These are phyloP conservation scores for Dactylellina leptospora DNA, from an alignment of 2,329 filamentous ascomycete genomes.

Conservation along the genomic window DNA sequence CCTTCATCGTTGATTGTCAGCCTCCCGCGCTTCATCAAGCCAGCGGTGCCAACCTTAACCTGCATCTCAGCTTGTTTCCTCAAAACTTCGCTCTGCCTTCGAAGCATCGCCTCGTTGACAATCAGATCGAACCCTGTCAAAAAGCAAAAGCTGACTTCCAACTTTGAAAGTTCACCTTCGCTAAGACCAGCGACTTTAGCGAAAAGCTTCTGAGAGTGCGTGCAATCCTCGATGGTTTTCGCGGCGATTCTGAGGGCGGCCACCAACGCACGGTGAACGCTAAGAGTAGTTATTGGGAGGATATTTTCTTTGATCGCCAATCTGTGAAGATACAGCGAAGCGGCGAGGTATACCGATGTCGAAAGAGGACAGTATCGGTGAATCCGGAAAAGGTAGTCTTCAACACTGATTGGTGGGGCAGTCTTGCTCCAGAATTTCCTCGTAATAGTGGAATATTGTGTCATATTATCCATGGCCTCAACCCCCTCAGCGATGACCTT, in stretches of 20 bases:
- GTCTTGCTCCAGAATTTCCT: conserved; percentile 93
- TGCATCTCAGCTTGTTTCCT: conserved; percentile 58
- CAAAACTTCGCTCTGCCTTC: conserved; percentile 64
- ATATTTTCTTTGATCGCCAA: conserved; percentile 79
- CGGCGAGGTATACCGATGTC: conserved; percentile 89
- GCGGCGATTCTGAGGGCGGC: conserved; percentile 86
- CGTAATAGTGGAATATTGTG: conserved; percentile 85
- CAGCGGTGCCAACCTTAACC: conserved; percentile 56
- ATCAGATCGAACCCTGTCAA: conserved; percentile 82
- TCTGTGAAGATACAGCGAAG: conserved; percentile 85
- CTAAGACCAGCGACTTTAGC: conserved; percentile 88
- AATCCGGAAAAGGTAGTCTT: conserved; percentile 79
- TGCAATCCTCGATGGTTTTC: conserved; percentile 93
- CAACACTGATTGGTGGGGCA: conserved; percentile 80
- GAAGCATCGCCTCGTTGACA: conserved; percentile 69
- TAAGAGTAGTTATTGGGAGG: conserved; percentile 81
- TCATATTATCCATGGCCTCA: conserved; percentile 70
- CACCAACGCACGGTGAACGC: conserved; percentile 84
- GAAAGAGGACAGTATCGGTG: conserved; percentile 94
- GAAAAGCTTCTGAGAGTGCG: conserved; percentile 83
- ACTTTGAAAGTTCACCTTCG: conserved; percentile 78
- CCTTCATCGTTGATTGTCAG: conserved; percentile 46
- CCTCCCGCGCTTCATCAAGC: conserved; percentile 53
- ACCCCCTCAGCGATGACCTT: conserved; percentile 74
- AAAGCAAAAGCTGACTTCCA: conserved; percentile 91